These are phyloP conservation scores for Monosporascus cannonballus DNA, from an alignment of 2,329 filamentous ascomycete species.

Conservation along the genomic window DNA sequence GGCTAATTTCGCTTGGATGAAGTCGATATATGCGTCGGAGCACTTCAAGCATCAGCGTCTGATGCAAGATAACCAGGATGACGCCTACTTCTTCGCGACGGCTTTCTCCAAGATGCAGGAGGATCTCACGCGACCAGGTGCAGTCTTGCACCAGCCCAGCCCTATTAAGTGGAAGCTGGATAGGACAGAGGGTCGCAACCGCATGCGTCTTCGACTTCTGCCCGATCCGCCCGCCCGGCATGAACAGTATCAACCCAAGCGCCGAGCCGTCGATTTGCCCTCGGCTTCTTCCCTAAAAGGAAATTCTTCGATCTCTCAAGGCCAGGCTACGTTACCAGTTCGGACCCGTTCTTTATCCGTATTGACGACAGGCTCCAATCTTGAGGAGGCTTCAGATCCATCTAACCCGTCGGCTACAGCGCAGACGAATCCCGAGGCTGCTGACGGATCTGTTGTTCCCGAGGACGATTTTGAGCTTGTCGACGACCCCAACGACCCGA, in stretches of 20 bases:
- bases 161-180: slow-evolving; percentile 84
- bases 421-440: slow-evolving; percentile 20
- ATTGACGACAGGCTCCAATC: slow-evolving; percentile 12
- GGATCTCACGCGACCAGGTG: slow-evolving; percentile 72
- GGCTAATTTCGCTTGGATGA: slow-evolving; percentile 85
- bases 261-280: slow-evolving; percentile 48
- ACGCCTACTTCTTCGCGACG: slow-evolving; percentile 68
- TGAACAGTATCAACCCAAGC: slow-evolving; percentile 79
- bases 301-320: slow-evolving; percentile 12
- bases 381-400: slow-evolving; percentile 14
- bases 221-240: slow-evolving; percentile 66
- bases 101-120: slow-evolving; percentile 73
- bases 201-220: slow-evolving; percentile 84
- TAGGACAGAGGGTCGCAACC: slow-evolving; percentile 88
- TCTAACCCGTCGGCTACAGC: slow-evolving; percentile 12
- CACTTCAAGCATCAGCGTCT: slow-evolving; percentile 85
- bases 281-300: slow-evolving; percentile 30
- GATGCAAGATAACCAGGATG: slow-evolving; percentile 90
- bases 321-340: slow-evolving; percentile 8
- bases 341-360: slow-evolving; percentile 12
- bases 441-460: slow-evolving; percentile 32
- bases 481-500: slow-evolving; percentile 81
- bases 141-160: slow-evolving; percentile 64
- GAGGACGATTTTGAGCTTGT: slow-evolving; percentile 97
- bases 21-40: slow-evolving; percentile 90